A percentile compares a stretch with the other conserved stretches of the same genome.
These are phyloP conservation scores for Cyberlindnera mycetangii DNA, from an alignment of 805 yeast species.

Conservation along the genomic window DNA sequence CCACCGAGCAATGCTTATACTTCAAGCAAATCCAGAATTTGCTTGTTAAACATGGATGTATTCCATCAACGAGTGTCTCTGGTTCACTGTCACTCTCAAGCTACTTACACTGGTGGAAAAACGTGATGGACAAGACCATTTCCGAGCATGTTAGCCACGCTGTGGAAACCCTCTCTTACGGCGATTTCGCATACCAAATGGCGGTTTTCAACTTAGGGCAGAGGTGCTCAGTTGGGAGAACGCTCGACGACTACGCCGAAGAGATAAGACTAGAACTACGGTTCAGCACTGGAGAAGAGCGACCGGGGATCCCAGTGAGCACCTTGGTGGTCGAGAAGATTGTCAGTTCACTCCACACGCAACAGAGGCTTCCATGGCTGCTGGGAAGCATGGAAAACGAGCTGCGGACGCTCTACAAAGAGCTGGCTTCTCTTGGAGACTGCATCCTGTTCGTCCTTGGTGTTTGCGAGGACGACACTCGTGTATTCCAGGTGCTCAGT, in stretches of 20 bases:
- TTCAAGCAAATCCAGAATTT: background rate
- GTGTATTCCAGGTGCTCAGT: background rate
- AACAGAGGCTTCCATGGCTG: background rate
- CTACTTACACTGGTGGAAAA: slow-evolving; percentile 7
- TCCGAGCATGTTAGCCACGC: background rate
- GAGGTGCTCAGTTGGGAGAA: background rate
- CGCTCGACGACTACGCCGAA: background rate
- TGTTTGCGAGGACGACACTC: background rate
- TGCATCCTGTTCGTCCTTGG: slow-evolving; percentile 2
- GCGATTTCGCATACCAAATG: background rate
- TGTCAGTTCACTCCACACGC: background rate
- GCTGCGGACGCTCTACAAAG: background rate
- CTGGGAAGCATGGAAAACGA: slow-evolving; percentile 1
- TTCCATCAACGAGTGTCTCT: background rate
- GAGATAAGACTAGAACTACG: background rate
- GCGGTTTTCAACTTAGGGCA: background rate
- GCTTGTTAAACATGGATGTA: background rate
- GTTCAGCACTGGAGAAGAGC: background rate
- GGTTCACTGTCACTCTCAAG: background rate
- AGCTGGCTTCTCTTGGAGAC: slow-evolving; percentile 3
- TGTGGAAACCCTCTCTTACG: background rate
- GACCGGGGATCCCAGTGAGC: background rate
- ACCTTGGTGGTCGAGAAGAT: slow-evolving; percentile 2
- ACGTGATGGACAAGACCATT: slow-evolving; percentile 1
- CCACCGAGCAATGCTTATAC: background rate